Evolutionary conservation across 192 early-diverging fungal species (phyloP).

Genomic region (Piromyces finnis): DNA sequence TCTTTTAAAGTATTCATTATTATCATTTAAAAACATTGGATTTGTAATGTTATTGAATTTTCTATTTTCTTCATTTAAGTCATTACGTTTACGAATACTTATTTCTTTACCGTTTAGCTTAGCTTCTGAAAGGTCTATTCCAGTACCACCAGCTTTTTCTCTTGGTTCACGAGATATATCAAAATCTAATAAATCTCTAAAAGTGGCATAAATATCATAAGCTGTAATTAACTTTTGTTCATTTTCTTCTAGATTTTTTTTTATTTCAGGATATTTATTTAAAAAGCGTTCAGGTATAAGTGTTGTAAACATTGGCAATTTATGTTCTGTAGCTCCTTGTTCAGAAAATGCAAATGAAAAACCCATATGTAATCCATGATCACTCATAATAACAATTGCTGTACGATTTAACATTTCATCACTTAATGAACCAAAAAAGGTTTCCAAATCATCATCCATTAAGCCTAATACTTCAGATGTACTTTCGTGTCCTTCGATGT

Average conservation of each 20-base stretch:
- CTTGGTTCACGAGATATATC: not conserved
- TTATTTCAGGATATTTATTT: not conserved
- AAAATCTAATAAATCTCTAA: not conserved
- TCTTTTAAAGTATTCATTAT: no score
- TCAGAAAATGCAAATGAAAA: conserved; percentile 16
- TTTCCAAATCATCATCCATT: conserved; percentile 8
- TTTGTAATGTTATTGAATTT: no score
- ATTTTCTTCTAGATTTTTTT: not conserved
- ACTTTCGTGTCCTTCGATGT: conserved; percentile 20
- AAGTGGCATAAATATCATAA: not conserved
- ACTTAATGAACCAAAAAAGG: conserved; percentile 13
- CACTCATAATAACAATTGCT: conserved; percentile 14
- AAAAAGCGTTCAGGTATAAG: conserved; percentile 6
- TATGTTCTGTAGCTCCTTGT: conserved; percentile 17
- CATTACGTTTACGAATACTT: no score
- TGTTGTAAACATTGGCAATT: conserved; percentile 14
- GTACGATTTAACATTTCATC: conserved; percentile 6
- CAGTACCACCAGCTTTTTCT: not conserved
- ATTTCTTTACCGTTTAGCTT: no score
- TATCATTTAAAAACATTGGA: no score
- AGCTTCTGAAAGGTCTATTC: not conserved
- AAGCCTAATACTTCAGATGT: conserved; percentile 15
- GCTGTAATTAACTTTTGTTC: not conserved
- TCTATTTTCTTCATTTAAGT: no score
- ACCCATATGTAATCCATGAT: conserved; percentile 23